Evolutionary conservation across 805 yeast genomes (phyloP), one percentile per base, ranked within the genome.

Genomic region (Lachancea lanzarotensis): DNA sequence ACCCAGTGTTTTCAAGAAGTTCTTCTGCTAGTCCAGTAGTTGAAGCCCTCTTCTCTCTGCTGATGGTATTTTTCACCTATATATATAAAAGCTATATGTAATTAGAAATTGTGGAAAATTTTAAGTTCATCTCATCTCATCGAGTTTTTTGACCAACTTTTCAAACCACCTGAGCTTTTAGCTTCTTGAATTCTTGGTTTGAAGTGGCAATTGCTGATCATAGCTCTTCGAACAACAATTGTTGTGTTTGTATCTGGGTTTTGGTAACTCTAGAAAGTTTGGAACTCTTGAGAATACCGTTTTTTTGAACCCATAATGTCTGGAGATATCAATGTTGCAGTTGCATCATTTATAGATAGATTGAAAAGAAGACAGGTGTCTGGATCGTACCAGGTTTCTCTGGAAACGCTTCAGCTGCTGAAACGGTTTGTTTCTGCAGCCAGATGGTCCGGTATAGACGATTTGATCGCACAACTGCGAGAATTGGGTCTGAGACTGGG

Each of bases 371-470:
- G 91, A 47, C 95, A 90, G 62, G 74, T 89, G 37, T 66, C 74
- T 3, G 96, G 95, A 1, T 86, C 96, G 12, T 82, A 82, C 53
- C 74, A 73, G 15, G 85, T 88, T 37, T 97, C 98, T 0, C 70
- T 87, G 31, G 93, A 85, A 43, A 86, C 96, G 7, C 82, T 96
- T 16, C 95, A 88, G 54, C 69, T 91, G 41, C 66, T 93, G 50
- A 83, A 87, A 78, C 76, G 96, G 62, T 93, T 88, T 42, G 81
- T 89, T 17, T 87, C 97, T 0, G 84, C 84, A 11, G 86, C 93
- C 1, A 73, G 96, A 60, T 93, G 98, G 98, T 71, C 78, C 40
- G 78, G 79, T 46, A 78, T 87, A 10, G 81, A 78, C 47, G 88
- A 85, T 49, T 71, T 91, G 50, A 81, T 91, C 22, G 66, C 65